phyloP scores from a whole-genome alignment of 345 rosid genomes.

The Acer saccharum region DNA sequence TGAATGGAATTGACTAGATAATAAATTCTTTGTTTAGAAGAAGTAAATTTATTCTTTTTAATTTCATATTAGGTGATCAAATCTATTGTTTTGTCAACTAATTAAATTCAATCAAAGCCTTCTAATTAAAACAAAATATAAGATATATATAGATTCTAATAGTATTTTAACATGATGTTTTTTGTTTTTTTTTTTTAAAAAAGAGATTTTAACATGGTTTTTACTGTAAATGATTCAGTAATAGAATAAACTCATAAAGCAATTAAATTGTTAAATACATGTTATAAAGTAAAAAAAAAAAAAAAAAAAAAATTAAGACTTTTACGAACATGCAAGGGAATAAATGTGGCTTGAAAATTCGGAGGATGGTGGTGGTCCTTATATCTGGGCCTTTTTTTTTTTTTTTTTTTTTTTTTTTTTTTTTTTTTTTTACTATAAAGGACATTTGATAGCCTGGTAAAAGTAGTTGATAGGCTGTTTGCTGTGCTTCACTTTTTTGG shows the following conservation, averaged over 20 bases:
- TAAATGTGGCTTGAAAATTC: background rate
- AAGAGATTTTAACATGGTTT: background rate
- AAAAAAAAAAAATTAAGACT: background rate
- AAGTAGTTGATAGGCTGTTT: constrained; percentile 4
- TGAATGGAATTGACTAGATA: background rate
- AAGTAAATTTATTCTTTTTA: background rate
- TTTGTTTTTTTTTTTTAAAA: too few species aligned
- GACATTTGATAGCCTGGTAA: background rate
- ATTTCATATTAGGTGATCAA: background rate
- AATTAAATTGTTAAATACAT: background rate
- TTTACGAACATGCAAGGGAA: constrained; percentile 6
- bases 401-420: background rate
- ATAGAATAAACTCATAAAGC: background rate
- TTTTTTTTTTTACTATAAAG: background rate
- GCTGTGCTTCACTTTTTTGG: background rate
- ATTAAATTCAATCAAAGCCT: background rate
- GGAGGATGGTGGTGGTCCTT: background rate
- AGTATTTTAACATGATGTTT: background rate
- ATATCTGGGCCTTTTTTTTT: background rate
- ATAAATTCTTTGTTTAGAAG: background rate
- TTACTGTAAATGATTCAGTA: background rate
- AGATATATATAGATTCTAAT: background rate
- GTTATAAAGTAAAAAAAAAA: background rate
- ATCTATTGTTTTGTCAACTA: constrained; percentile 2
- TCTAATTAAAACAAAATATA: background rate